phyloP scores from a whole-genome alignment of 2,329 filamentous ascomycete genomes.

The Neonectria faginata region DNA sequence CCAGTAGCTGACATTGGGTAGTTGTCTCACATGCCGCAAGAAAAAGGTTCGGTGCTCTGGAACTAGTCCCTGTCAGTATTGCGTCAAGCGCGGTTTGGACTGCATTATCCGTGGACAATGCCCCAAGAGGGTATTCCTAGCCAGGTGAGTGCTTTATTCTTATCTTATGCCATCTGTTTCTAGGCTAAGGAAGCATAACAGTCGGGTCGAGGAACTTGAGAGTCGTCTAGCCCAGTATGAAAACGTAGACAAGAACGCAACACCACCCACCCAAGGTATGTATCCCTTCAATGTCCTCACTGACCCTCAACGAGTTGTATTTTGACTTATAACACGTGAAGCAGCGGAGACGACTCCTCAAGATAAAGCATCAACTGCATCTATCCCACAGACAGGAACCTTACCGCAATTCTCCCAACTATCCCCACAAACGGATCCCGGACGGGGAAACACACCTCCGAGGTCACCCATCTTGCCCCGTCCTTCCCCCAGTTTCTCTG shows the following conservation, averaged over 20 bases:
- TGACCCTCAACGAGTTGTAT: neutral
- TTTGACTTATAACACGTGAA: conserved; percentile 20
- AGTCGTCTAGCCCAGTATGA: conserved; percentile 43
- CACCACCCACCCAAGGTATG: conserved; percentile 34
- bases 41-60: conserved; percentile 45
- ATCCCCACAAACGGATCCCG: conserved; percentile 37
- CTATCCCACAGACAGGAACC: conserved; percentile 28
- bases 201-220: conserved; percentile 44
- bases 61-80: conserved; percentile 44
- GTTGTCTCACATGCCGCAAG: conserved; percentile 45
- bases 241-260: conserved; percentile 34
- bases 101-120: conserved; percentile 45
- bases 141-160: conserved; percentile 35
- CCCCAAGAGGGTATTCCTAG: conserved; percentile 45
- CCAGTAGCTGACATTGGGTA: conserved; percentile 13
- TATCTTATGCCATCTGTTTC: neutral
- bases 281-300: neutral
- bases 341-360: conserved; percentile 23
- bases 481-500: conserved; percentile 43
- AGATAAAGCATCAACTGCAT: conserved; percentile 9
- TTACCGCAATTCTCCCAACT: conserved; percentile 30
- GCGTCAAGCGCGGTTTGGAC: conserved; percentile 42
- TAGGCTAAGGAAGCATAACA: conserved; percentile 15
- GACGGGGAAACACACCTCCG: conserved; percentile 27
- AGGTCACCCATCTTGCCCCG: conserved; percentile 41